A percentile compares a stretch with the other conserved stretches of the same genome.
phyloP scores from a whole-genome alignment of 2,329 filamentous ascomycete species.

The Fusarium aywerte region DNA sequence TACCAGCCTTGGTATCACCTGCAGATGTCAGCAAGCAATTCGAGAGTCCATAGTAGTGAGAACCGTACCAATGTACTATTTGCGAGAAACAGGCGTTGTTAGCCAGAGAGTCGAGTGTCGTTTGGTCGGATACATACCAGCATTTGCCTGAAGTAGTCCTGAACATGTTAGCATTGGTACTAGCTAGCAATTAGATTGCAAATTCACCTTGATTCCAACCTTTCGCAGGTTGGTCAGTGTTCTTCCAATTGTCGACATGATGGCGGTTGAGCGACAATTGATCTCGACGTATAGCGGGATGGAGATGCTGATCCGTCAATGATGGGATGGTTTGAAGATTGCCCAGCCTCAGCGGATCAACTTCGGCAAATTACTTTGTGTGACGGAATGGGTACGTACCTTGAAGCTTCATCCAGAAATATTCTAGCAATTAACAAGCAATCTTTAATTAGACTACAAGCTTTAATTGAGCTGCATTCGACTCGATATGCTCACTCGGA shows the following conservation, averaged over 20 bases:
- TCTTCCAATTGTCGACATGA: slow-evolving; percentile 91
- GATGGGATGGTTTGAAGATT: slow-evolving; percentile 41
- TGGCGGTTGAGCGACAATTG: slow-evolving; percentile 52
- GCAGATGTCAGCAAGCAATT: slow-evolving; percentile 19
- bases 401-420: slow-evolving; percentile 32
- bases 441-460: slow-evolving; percentile 3
- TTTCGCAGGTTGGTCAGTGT: slow-evolving; percentile 88
- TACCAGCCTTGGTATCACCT: slow-evolving; percentile 97
- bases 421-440: slow-evolving; percentile 36
- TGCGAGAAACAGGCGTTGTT: slow-evolving; percentile 33
- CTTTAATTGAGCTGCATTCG: slow-evolving; percentile 4
- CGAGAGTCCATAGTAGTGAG: not conserved
- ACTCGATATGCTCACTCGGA: slow-evolving; percentile 51
- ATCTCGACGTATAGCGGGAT: slow-evolving; percentile 32
- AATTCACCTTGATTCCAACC: slow-evolving; percentile 83
- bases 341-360: slow-evolving; percentile 45
- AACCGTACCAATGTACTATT: slow-evolving; percentile 66
- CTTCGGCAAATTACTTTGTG: slow-evolving; percentile 40
- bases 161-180: slow-evolving; percentile 38
- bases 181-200: not conserved
- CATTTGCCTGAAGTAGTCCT: slow-evolving; percentile 94
- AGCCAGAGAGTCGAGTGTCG: slow-evolving; percentile 39
- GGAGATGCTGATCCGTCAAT: slow-evolving; percentile 30
- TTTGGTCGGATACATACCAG: slow-evolving; percentile 71
- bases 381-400: slow-evolving; percentile 41